Conservation (phyloP, 2,329 filamentous ascomycete genomes). For the Pyricularia sp. region DNA sequence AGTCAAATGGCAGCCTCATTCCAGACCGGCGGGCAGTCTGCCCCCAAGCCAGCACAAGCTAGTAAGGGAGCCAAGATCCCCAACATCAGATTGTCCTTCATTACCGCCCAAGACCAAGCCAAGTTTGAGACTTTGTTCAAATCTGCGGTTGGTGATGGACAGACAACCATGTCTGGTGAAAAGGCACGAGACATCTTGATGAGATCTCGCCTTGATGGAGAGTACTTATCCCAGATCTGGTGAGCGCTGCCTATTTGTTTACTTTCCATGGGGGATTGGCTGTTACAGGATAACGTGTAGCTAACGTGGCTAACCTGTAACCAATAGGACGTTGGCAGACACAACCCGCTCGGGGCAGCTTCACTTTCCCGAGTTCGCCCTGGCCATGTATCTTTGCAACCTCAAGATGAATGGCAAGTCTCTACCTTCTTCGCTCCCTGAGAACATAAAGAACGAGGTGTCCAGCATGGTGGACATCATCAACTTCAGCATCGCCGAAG, state of each 20-base stretch:
- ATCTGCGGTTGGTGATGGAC: conserved; percentile 76
- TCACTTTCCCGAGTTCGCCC: conserved; percentile 92
- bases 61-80: conserved; percentile 66
- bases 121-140: conserved; percentile 98
- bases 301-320: not conserved
- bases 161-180: conserved; percentile 83
- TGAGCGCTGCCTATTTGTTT: conserved; percentile 26
- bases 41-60: conserved; percentile 19
- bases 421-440: conserved; percentile 65
- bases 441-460: conserved; percentile 88
- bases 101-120: conserved; percentile 86
- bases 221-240: conserved; percentile 90
- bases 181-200: conserved; percentile 85
- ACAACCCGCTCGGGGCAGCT: conserved; percentile 94
- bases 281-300: not conserved
- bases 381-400: conserved; percentile 98
- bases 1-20: conserved; percentile 59
- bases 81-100: conserved; percentile 89
- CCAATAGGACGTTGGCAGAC: conserved; percentile 72
- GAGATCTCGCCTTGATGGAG: conserved; percentile 79
- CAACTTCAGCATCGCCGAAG: conserved; percentile 82
- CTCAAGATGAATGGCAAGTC: conserved; percentile 80
- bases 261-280: not conserved
- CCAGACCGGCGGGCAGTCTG: conserved; percentile 32
- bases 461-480: conserved; percentile 99